Evolutionary conservation across 2,329 filamentous ascomycete species (phyloP).

Genomic region (Aspergillus hortae): DNA sequence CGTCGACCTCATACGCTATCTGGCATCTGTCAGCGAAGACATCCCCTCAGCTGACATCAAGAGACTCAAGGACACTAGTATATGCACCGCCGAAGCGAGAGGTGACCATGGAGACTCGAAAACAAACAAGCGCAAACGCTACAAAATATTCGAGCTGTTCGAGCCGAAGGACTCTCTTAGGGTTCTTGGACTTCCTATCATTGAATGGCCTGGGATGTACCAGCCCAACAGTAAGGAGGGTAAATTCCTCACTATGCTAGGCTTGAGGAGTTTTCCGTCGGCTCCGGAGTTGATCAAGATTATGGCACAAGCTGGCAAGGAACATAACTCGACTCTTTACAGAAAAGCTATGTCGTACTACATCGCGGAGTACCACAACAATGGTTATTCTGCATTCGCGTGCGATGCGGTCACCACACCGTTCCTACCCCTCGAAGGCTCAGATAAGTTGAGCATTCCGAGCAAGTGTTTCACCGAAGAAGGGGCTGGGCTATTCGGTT

Average conservation of each 20-base stretch:
- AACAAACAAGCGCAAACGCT: slow-evolving; percentile 53
- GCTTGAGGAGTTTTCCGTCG: slow-evolving; percentile 67
- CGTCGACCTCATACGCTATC: slow-evolving; percentile 89
- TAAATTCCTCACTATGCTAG: slow-evolving; percentile 68
- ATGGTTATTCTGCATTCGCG: slow-evolving; percentile 68
- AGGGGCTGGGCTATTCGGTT: slow-evolving; percentile 72
- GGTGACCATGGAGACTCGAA: slow-evolving; percentile 50
- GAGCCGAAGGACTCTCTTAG: slow-evolving; percentile 71
- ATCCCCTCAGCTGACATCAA: slow-evolving; percentile 80
- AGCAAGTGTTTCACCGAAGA: slow-evolving; percentile 79
- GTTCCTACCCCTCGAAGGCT: slow-evolving; percentile 70
- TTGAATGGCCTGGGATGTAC: slow-evolving; percentile 79
- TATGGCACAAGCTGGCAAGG: slow-evolving; percentile 62
- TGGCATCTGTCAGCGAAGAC: slow-evolving; percentile 83
- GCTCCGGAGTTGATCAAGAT: slow-evolving; percentile 73
- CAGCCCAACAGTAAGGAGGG: slow-evolving; percentile 66
- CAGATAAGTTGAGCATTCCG: slow-evolving; percentile 64
- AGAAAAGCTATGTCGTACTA: slow-evolving; percentile 76
- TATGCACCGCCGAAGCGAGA: slow-evolving; percentile 69
- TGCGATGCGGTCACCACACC: slow-evolving; percentile 53
- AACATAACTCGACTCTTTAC: slow-evolving; percentile 53
- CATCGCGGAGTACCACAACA: slow-evolving; percentile 71
- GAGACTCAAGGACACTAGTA: slow-evolving; percentile 70
- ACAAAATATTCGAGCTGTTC: slow-evolving; percentile 74
- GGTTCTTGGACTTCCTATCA: slow-evolving; percentile 66